Evolutionary conservation across 202 grass and related monocot genomes (phyloP), one percentile per base, ranked within the genome.

Genomic region (Tripidium arundinaceum): DNA sequence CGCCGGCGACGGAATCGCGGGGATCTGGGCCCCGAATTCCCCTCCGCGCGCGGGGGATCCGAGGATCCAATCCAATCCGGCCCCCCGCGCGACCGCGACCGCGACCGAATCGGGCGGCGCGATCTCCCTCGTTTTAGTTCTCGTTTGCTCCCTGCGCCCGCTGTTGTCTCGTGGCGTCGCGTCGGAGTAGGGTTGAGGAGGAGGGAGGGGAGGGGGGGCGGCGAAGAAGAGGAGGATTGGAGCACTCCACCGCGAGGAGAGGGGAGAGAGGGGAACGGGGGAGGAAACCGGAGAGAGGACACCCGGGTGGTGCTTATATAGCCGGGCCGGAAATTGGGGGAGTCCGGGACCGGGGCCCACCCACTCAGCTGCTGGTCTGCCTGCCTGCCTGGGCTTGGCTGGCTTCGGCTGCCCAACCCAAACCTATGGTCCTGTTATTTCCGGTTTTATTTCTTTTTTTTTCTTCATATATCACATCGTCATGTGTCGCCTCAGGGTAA

Each of bases 11-110:
- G 83, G 74, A 83, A 86, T 86, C 79, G 79, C 72, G 69, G 87
- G 79, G 87, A 89, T 89, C 87, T 89, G 87, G 79, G 81, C 5
- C 39, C 37, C 29, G 47, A 76, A 81, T 80, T 80, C 27, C 31
- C 64, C 70, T 21, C 64, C 76, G 33, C 45, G 75, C 80, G 33
- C 27, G 82, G 80, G 82, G 81, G 75, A 79, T 75, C 86, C 50
- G 61, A 33, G 72, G 72, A 85, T 70, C 77, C 79, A 39, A 74
- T 42, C 79, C 78, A 55, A 69, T 41, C 77, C 46, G 64, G 15
- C 31, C 47, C 62, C 39, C 45, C 77, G 77, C 63, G 36, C 52
- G 33, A 27, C 63, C 34, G 50, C 24, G 58, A 81, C 63, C 34
- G 50, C 24, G 58, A 81, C 42, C 52, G 52, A 46, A 81, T 70